Percentiles rank a stretch among this genome's conserved stretches.
Conservation (phyloP, 2,329 filamentous ascomycete species). For the Tolypocladium pustulatum region DNA sequence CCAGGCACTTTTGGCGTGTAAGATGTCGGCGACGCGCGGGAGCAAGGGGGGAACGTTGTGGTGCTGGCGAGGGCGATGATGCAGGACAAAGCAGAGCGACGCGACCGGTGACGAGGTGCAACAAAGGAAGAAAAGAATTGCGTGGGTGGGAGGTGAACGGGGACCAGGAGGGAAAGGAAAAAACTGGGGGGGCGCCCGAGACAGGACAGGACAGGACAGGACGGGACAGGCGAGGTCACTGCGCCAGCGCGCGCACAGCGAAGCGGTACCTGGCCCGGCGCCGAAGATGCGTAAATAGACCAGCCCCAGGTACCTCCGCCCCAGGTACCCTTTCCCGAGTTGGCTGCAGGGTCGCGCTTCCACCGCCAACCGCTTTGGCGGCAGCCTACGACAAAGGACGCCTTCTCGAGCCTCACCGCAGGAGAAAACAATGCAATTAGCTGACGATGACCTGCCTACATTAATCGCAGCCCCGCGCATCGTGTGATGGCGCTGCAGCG, state of each 20-base stretch:
- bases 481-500: neutral
- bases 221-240: constrained; percentile 6
- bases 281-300: constrained; percentile 1
- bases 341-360: neutral
- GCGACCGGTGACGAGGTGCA: constrained; percentile 15
- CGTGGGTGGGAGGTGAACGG: constrained; percentile 10
- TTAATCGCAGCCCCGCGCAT: neutral
- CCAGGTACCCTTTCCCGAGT: neutral
- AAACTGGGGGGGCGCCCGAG: constrained; percentile 8
- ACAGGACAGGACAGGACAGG: no score
- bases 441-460: neutral
- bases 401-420: neutral
- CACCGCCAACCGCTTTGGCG: neutral
- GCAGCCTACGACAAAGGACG: neutral
- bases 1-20: neutral
- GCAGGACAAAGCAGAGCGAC: constrained; percentile 8
- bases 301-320: neutral
- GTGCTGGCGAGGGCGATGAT: constrained; percentile 5
- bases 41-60: constrained; percentile 2
- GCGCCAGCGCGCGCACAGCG: neutral
- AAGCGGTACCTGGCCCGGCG: constrained; percentile 5
- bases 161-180: constrained; percentile 7
- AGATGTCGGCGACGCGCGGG: neutral
- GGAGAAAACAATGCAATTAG: neutral
- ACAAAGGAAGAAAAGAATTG: constrained; percentile 17